Evolutionary conservation across 2,329 filamentous ascomycete species (phyloP).

Genomic region (Aspergillus felis): DNA sequence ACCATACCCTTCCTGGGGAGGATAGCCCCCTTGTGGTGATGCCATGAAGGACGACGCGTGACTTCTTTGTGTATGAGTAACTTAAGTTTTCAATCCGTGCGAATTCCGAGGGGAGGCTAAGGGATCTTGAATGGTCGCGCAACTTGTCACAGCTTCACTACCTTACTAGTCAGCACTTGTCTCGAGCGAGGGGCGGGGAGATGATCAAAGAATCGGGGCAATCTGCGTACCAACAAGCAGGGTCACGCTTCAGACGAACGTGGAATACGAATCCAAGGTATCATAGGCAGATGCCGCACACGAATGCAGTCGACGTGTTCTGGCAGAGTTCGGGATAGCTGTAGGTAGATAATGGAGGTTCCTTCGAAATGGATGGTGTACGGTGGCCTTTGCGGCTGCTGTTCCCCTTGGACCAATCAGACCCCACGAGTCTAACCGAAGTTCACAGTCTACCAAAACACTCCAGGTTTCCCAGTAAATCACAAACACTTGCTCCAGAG

Average conservation of each 20-base stretch:
- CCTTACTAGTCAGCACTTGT: slow-evolving; percentile 17
- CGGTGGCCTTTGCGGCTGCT: slow-evolving; percentile 36
- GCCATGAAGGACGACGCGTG: slow-evolving; percentile 38
- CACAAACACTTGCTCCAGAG: neutral
- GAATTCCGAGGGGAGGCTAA: neutral
- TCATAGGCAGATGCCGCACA: slow-evolving; percentile 9
- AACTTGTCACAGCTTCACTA: slow-evolving; percentile 20
- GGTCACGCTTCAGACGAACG: neutral
- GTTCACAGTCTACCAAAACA: neutral
- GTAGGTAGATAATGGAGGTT: slow-evolving; percentile 10
- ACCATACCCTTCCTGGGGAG: slow-evolving; percentile 48
- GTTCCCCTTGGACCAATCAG: slow-evolving; percentile 30
- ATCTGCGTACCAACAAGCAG: slow-evolving; percentile 17
- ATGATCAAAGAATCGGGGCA: slow-evolving; percentile 8
- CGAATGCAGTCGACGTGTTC: slow-evolving; percentile 11
- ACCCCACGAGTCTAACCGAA: slow-evolving; percentile 19
- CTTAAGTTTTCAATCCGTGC: neutral
- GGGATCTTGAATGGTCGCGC: slow-evolving; percentile 5
- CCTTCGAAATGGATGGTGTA: slow-evolving; percentile 23
- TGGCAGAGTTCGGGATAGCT: slow-evolving; percentile 6
- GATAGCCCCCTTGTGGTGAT: slow-evolving; percentile 50
- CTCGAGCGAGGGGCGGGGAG: slow-evolving; percentile 6
- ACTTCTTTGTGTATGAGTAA: neutral
- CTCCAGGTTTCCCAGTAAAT: neutral
- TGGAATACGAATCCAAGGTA: neutral